Percentiles rank a stretch among this genome's conserved stretches.
phyloP scores from a whole-genome alignment of 1,284 basidiomycete species.

The Cystobasidium slooffiae region DNA sequence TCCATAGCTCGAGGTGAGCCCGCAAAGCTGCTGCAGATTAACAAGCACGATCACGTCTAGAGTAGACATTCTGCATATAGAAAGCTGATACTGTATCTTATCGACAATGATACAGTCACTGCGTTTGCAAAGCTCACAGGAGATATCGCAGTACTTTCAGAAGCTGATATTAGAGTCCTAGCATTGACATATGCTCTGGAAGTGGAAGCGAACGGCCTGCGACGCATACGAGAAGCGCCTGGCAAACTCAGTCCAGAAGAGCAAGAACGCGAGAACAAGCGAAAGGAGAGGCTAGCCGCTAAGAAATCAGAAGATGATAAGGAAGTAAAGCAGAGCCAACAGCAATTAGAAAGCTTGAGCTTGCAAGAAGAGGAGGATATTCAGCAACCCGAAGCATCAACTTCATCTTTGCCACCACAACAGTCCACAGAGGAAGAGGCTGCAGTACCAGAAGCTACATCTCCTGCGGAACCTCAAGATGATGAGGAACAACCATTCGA shows the following conservation, averaged over 20 bases:
- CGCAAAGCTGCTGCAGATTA: neutral
- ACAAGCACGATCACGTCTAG: slow-evolving; percentile 19
- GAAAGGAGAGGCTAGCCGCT: slow-evolving; percentile 18
- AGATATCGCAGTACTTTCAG: slow-evolving; percentile 90
- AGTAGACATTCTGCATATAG: neutral
- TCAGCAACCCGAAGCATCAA: slow-evolving; percentile 32
- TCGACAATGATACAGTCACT: slow-evolving; percentile 66
- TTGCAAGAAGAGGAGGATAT: slow-evolving; percentile 5
- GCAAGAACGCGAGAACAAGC: slow-evolving; percentile 40
- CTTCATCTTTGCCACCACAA: slow-evolving; percentile 16
- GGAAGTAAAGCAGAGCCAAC: slow-evolving; percentile 13
- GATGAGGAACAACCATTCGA: slow-evolving; percentile 42
- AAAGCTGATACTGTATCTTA: neutral
- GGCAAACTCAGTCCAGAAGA: slow-evolving; percentile 53
- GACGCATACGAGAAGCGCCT: slow-evolving; percentile 61
- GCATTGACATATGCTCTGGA: slow-evolving; percentile 84
- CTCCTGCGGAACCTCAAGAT: slow-evolving; percentile 41
- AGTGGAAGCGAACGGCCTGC: slow-evolving; percentile 62
- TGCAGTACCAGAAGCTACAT: slow-evolving; percentile 36
- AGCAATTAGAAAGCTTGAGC: slow-evolving; percentile 19
- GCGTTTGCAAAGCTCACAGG: slow-evolving; percentile 94
- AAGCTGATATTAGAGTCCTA: slow-evolving; percentile 86
- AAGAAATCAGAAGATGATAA: neutral
- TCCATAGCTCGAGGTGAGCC: slow-evolving; percentile 75
- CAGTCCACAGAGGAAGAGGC: slow-evolving; percentile 16